A percentile compares a stretch with the other conserved stretches of the same genome.
phyloP scores from a whole-genome alignment of 2,329 filamentous ascomycete genomes.

The Graphilbum sp. region DNA sequence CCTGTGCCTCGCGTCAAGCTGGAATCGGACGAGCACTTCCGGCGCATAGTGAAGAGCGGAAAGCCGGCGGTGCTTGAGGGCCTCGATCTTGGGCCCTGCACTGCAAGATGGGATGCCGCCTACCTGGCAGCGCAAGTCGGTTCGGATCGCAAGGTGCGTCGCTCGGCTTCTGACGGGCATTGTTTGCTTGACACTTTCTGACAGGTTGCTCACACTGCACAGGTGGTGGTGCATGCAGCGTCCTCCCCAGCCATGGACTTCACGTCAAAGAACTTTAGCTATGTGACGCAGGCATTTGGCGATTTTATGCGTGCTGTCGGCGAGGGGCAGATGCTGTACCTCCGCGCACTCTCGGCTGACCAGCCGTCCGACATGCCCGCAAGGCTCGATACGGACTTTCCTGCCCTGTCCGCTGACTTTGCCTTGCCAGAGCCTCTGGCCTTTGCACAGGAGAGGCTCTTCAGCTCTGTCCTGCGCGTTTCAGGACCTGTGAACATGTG shows the following conservation, averaged over 20 bases:
- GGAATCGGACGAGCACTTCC: conserved; percentile 38
- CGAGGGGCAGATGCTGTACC: conserved; percentile 48
- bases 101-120: conserved; percentile 46
- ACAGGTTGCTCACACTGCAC: background rate
- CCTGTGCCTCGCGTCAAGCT: conserved; percentile 36
- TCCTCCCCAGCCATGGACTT: conserved; percentile 58
- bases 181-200: no score
- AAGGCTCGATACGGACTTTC: conserved; percentile 56
- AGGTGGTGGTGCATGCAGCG: conserved; percentile 63
- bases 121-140: conserved; percentile 52
- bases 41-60: conserved; percentile 35
- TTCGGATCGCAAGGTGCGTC: conserved; percentile 35
- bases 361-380: conserved; percentile 55
- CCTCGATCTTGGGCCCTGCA: conserved; percentile 51
- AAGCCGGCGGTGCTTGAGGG: conserved; percentile 50
- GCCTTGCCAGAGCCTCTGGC: conserved; percentile 43
- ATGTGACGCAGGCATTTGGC: conserved; percentile 50
- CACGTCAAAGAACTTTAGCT: conserved; percentile 66
- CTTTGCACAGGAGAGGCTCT: conserved; percentile 42
- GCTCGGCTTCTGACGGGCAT: no score
- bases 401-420: conserved; percentile 53
- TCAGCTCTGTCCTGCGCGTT: conserved; percentile 66
- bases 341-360: conserved; percentile 58
- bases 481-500: conserved; percentile 74
- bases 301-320: conserved; percentile 46